A percentile compares a stretch with the other conserved stretches of the same genome.
These are phyloP conservation scores for Paraphoma sp. DNA, from an alignment of 2,329 filamentous ascomycete genomes.

Conservation along the genomic window DNA sequence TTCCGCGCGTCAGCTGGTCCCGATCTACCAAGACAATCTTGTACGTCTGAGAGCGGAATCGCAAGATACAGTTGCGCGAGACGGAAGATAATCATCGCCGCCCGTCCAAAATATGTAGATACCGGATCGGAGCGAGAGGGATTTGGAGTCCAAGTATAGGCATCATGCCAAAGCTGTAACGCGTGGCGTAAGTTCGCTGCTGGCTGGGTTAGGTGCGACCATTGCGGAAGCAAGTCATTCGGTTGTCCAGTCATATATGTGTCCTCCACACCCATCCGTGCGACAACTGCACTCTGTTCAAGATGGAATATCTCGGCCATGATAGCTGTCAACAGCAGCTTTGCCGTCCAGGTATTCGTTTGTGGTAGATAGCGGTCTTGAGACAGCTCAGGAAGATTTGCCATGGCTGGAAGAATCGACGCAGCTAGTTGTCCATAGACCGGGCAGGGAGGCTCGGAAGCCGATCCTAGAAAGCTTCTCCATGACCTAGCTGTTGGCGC, in stretches of 20 bases:
- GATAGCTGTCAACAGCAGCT: conserved; percentile 5
- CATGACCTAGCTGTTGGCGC: conserved; percentile 4
- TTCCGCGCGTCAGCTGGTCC: conserved; percentile 1
- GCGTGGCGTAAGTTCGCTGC: not conserved
- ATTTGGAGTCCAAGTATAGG: not conserved
- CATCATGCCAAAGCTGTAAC: not conserved
- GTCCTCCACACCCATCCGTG: conserved; percentile 3
- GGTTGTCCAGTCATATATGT: not conserved
- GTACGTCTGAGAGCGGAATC: conserved; percentile 6
- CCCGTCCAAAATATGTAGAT: not conserved
- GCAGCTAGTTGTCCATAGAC: conserved; percentile 5
- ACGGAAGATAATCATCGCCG: conserved; percentile 2
- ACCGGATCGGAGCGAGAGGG: not conserved
- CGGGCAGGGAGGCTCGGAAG: conserved; percentile 8
- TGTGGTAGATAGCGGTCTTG: not conserved
- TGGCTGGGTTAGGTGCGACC: too few species aligned
- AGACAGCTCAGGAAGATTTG: not conserved
- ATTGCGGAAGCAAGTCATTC: not conserved
- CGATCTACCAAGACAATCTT: conserved; percentile 11
- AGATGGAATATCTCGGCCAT: conserved; percentile 7
- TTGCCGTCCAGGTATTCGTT: conserved; percentile 7
- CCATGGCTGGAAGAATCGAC: not conserved
- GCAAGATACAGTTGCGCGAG: conserved; percentile 1
- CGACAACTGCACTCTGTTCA: conserved; percentile 3
- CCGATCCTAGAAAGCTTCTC: conserved; percentile 7